A percentile compares a stretch with the other conserved stretches of the same genome.
Conservation (phyloP, 345 rosid genomes). For the Hirschfeldia incana region DNA sequence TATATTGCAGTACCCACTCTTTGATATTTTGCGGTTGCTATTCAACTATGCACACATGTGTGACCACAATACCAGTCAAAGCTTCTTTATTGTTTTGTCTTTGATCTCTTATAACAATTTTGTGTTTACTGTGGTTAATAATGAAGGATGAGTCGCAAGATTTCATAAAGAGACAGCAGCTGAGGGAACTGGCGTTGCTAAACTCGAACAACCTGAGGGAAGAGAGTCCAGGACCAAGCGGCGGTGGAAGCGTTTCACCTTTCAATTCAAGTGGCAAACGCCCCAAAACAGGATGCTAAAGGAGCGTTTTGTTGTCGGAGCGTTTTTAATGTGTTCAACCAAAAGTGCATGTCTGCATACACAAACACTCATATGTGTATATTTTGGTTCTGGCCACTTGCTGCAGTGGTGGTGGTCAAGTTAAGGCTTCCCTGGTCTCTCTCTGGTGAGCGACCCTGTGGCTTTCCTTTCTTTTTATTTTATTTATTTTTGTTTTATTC, state of each 20-base stretch:
- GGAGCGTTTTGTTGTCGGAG: constrained; percentile 17
- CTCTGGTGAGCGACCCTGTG: constrained; percentile 41
- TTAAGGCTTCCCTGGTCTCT: constrained; percentile 31
- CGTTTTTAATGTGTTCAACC: constrained; percentile 12
- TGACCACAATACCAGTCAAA: constrained; percentile 33
- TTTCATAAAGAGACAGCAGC: constrained; percentile 91
- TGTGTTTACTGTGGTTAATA: not conserved
- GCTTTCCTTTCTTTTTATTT: constrained; percentile 6
- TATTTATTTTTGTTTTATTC: constrained; percentile 1
- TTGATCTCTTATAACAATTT: not conserved
- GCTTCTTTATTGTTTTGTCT: no score
- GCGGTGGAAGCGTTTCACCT: constrained; percentile 73
- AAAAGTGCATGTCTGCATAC: constrained; percentile 34
- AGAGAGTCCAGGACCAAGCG: constrained; percentile 96
- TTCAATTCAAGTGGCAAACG: constrained; percentile 98
- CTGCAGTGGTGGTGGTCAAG: constrained; percentile 39
- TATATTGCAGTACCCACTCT: constrained; percentile 25
- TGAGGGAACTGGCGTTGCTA: constrained; percentile 89
- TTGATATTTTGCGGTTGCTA: constrained; percentile 34
- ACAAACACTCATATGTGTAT: constrained; percentile 30
- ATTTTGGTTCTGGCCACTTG: constrained; percentile 23
- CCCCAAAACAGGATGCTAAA: constrained; percentile 88
- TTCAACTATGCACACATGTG: constrained; percentile 34
- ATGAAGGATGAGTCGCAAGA: constrained; percentile 95
- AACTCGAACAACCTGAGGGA: constrained; percentile 93